Evolutionary conservation across 2,329 filamentous ascomycete species (phyloP).

Genomic region (Elsinoe perseae): DNA sequence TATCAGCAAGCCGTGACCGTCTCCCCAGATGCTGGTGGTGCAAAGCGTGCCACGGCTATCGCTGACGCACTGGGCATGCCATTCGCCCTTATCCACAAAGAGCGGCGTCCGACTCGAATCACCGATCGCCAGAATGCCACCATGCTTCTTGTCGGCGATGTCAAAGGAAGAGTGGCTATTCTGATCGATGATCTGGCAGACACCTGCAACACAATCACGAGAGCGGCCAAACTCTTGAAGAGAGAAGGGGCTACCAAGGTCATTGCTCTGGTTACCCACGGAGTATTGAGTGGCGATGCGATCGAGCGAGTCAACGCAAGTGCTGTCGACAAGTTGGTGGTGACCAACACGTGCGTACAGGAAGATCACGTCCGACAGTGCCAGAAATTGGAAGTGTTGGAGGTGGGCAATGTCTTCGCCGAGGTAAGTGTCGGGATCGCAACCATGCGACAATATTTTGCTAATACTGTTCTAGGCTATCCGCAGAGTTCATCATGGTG

Average conservation of each 20-base stretch:
- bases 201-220: constrained; percentile 93
- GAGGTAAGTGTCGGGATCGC: constrained; percentile 52
- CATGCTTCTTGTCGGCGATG: constrained; percentile 91
- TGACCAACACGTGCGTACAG: constrained; percentile 93
- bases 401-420: constrained; percentile 81
- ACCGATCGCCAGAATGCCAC: constrained; percentile 71
- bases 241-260: constrained; percentile 83
- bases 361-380: constrained; percentile 68
- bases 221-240: constrained; percentile 93
- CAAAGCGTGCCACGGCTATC: constrained; percentile 91
- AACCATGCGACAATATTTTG: no score
- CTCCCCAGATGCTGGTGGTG: constrained; percentile 90
- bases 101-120: constrained; percentile 81
- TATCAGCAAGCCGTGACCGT: constrained; percentile 85
- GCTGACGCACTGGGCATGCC: constrained; percentile 89
- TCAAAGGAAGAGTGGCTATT: constrained; percentile 73
- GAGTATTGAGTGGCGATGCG: constrained; percentile 88
- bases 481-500: constrained; percentile 89
- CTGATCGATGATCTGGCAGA: constrained; percentile 91
- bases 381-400: constrained; percentile 83
- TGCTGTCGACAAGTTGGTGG: constrained; percentile 83
- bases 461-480: constrained; percentile 53
- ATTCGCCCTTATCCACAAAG: constrained; percentile 98
- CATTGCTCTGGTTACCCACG: constrained; percentile 88
- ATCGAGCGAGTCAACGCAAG: constrained; percentile 91